A percentile compares a stretch with the other conserved stretches of the same genome.
These are phyloP conservation scores for Fusarium decemcellulare DNA, from an alignment of 2,329 filamentous ascomycete species.

Conservation along the genomic window DNA sequence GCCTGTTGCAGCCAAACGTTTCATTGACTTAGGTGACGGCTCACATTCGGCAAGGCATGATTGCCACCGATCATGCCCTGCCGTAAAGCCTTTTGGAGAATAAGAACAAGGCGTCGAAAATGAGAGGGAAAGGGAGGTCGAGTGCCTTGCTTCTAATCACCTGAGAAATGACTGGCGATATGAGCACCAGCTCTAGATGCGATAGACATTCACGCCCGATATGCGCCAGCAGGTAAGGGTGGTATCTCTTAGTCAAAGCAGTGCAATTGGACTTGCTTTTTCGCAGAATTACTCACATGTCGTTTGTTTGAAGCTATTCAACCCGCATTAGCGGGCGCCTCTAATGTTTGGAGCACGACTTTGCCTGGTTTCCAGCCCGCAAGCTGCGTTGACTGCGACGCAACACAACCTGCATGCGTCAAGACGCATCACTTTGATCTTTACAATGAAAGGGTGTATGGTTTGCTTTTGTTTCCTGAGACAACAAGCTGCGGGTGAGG, in stretches of 20 bases:
- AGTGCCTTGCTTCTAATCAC: neutral
- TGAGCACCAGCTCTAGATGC: no score
- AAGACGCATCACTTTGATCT: neutral
- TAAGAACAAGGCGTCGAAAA: no score
- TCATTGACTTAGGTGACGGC: neutral
- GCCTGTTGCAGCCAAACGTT: neutral
- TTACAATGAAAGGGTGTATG: neutral
- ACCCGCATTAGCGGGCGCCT: constrained; percentile 8
- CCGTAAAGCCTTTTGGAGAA: no score
- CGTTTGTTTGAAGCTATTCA: constrained; percentile 6
- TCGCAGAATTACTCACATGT: neutral
- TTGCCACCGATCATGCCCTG: no score
- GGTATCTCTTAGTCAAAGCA: neutral
- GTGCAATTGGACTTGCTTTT: constrained; percentile 1
- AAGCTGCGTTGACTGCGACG: neutral
- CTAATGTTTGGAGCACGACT: neutral
- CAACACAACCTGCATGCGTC: neutral
- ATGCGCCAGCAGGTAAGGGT: neutral
- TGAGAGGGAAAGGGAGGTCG: no score
- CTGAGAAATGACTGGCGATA: neutral
- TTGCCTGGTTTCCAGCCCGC: constrained; percentile 1
- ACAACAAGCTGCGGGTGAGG: neutral
- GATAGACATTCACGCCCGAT: neutral
- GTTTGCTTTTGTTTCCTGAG: constrained; percentile 1
- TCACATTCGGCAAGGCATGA: no score